Evolutionary conservation across 2,329 filamentous ascomycete species (phyloP), one percentile per base, ranked within the genome.

Genomic region (Cercospora zeina): DNA sequence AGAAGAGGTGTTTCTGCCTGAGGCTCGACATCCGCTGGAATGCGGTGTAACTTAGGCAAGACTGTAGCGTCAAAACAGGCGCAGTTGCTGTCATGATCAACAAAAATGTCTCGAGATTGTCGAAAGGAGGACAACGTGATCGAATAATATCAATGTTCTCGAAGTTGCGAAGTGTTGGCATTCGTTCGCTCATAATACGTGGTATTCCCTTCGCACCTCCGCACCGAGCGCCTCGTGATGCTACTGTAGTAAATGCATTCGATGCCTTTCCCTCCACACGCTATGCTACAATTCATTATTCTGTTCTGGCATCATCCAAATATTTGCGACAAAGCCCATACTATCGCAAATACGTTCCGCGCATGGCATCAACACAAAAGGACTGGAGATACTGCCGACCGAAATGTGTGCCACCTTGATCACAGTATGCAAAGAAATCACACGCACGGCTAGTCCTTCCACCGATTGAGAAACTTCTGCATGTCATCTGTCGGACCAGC

Each of bases 401-500:
- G 11, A n/a, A 14, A 37, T 24, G 31, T 37, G 24, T 54, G 19
- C 51, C n/a, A 54, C 10, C 13, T 16, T 54, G 33, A 21, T 49
- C 42, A 49, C 19, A 14, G 11, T 49, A n/a, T 49, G 42, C 42
- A 24, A 54, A 39, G 13, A 14, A 39, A 24, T 14, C 33, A 30
- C 16, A 54, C 13, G 13, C 51, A 13, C 33, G 14, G 33, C 64
- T 74, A 87, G 74, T 87, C 84, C 73, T 82, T 83, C 84, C 84
- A 87, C 65, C 84, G 77, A 53, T 81, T 81, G 63, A 87, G 72
- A 72, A 81, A 86, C 67, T 81, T 82, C 54, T 80, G 79, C 82
- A 85, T 85, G 61, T 84, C 81, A 56, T 80, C 75, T 56, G 79
- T 77, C 11, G 81, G 81, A 65, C 77, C 75, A 39, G 79, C 74